Evolutionary conservation across 768 basidiomycete species (phyloP).

Genomic region (Cystobasidium tubakii): DNA sequence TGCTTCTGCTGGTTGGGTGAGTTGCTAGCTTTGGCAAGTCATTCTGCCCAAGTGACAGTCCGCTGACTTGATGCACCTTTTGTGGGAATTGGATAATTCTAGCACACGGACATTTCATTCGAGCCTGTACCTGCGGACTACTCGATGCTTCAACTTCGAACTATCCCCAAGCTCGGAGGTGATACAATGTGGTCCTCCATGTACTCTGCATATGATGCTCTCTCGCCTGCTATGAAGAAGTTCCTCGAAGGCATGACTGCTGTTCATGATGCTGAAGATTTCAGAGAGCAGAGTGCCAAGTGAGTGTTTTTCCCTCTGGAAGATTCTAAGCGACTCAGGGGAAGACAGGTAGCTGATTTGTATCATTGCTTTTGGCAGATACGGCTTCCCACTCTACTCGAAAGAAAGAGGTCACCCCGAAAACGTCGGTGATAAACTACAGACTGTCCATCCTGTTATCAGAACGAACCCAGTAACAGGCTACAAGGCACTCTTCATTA

Average conservation of each 20-base stretch:
- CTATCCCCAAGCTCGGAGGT: slow-evolving; percentile 45
- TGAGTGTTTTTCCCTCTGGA: slow-evolving; percentile 39
- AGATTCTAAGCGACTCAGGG: not conserved
- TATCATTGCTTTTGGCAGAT: not conserved
- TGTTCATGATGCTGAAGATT: slow-evolving; percentile 51
- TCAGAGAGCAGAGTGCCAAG: slow-evolving; percentile 26
- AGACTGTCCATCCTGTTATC: slow-evolving; percentile 13
- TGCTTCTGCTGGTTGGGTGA: slow-evolving; percentile 47
- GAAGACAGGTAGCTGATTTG: not conserved
- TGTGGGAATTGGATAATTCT: too few species aligned
- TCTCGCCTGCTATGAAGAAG: slow-evolving; percentile 56
- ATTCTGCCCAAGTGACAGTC: too few species aligned
- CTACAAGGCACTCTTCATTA: slow-evolving; percentile 26
- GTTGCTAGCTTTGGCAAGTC: not conserved
- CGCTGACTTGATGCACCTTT: too few species aligned
- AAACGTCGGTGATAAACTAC: slow-evolving; percentile 9
- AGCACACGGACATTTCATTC: slow-evolving; percentile 55
- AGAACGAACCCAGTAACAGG: slow-evolving; percentile 37
- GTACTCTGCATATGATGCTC: slow-evolving; percentile 54
- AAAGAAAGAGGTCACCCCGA: slow-evolving; percentile 27
- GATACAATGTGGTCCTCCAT: slow-evolving; percentile 53
- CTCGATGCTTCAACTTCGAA: slow-evolving; percentile 35
- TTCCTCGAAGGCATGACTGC: slow-evolving; percentile 62
- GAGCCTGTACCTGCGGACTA: slow-evolving; percentile 60
- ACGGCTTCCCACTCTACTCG: slow-evolving; percentile 14